Evolutionary conservation across 208 protist genomes (phyloP), one percentile per base, ranked within the genome.

Genomic region (Trypanosoma brucei): DNA sequence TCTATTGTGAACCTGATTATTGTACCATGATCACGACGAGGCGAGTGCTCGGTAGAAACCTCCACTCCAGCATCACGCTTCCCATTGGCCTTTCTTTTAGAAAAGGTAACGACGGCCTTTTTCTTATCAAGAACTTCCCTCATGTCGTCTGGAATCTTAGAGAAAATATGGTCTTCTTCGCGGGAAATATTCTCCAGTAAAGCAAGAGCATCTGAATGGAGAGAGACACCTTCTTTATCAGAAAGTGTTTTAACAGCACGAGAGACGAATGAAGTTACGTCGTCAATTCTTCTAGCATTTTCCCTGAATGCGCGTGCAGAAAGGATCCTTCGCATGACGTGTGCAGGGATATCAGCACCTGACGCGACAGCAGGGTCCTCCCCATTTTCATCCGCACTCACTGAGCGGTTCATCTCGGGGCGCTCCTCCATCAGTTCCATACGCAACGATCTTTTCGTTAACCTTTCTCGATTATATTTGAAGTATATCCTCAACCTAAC

Each of bases 81-180:
- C 5, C 50, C n/a, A 3, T 45, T 53, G 30, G 48, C 39, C n/a
- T 2, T 11, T 39, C n/a, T 61, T 7, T 9, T 50, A 39, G 33
- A 39, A 46, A 14, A 3, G 7, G 38, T 31, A 34, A 38, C 33
- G 13, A 30, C 36, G 1, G 70, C 1, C 59, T 58, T 62, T 67
- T 59, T 22, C 40, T 51, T 9, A 48, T 70, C 52, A 40, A 60
- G 45, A 38, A 70, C 40, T 50, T 59, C 3, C 53, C 34, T 30
- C 4, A 91, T 48, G 44, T 84, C 86, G 5, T 78, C 64, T 31
- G 84, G 84, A 37, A 79, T 68, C n/a, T 74, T 70, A 31, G 82
- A 86, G 61, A 94, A 94, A 37, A 94, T 56, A 57, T 52, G 66
- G 34, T 87, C 73, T 60, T 94, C 87, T 72, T 91, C 71, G 0